A percentile compares a stretch with the other conserved stretches of the same genome.
These are phyloP conservation scores for Ilex aquifolium DNA, from an alignment of 257 asterid species.

Conservation along the genomic window DNA sequence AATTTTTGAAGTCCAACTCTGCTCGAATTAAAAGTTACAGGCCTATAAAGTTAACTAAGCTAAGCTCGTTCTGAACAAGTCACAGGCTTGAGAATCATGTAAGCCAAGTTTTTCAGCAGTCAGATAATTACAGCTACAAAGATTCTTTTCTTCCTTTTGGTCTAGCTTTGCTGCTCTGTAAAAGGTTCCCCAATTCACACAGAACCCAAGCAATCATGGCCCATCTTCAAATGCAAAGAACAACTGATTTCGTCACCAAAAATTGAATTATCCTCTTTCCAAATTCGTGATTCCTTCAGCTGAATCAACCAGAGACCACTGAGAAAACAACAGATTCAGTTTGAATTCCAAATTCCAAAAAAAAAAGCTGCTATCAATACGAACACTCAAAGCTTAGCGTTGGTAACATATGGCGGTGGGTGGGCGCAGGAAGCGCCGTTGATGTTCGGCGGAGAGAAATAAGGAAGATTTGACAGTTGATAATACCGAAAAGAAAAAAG, in stretches of 20 bases:
- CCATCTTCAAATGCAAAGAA: too few species aligned
- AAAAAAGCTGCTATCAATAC: neutral
- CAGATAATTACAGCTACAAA: neutral
- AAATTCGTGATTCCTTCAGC: neutral
- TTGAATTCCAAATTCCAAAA: neutral
- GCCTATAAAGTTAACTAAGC: neutral
- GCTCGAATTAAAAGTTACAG: neutral
- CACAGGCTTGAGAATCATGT: neutral
- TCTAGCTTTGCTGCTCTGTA: neutral
- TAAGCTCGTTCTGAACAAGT: neutral
- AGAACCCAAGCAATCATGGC: too few species aligned
- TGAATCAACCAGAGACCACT: neutral
- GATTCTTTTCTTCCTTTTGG: too few species aligned
- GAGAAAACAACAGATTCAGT: neutral
- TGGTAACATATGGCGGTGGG: neutral
- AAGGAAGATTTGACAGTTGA: neutral
- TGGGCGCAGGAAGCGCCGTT: neutral
- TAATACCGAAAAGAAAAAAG: slow-evolving; percentile 34
- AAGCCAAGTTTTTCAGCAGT: neutral
- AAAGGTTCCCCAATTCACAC: too few species aligned
- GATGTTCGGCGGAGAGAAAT: neutral
- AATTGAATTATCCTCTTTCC: too few species aligned
- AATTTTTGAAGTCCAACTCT: neutral
- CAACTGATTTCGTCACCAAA: too few species aligned
- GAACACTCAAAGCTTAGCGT: neutral